phyloP scores from a whole-genome alignment of 2,329 filamentous ascomycete genomes.

The Leptosphaerulina australis region DNA sequence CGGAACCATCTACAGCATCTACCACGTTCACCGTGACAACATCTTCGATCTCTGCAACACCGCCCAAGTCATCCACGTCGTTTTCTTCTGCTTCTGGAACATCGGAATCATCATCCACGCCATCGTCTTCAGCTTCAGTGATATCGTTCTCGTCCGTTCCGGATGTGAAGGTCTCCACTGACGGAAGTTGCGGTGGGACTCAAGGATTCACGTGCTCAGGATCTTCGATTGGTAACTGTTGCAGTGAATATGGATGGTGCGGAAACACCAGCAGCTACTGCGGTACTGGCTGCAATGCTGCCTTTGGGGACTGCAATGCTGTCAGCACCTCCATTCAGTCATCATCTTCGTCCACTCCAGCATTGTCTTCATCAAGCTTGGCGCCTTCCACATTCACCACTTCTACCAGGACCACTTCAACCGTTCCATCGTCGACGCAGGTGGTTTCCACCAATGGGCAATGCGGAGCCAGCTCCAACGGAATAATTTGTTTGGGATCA shows the following conservation, averaged over 20 bases:
- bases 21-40: neutral
- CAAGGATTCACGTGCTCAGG: constrained; percentile 20
- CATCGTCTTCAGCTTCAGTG: constrained; percentile 6
- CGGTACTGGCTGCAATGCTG: constrained; percentile 17
- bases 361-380: constrained; percentile 2
- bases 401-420: constrained; percentile 8
- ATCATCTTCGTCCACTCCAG: neutral
- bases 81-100: neutral
- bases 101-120: neutral
- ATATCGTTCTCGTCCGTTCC: constrained; percentile 5
- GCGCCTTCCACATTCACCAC: constrained; percentile 11
- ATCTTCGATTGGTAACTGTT: constrained; percentile 23
- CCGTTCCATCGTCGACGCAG: constrained; percentile 3
- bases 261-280: constrained; percentile 21
- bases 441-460: constrained; percentile 4
- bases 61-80: neutral
- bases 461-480: constrained; percentile 6
- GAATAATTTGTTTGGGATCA: constrained; percentile 14
- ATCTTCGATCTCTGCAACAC: neutral
- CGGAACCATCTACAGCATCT: neutral
- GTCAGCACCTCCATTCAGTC: neutral
- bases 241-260: constrained; percentile 24
- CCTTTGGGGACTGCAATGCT: constrained; percentile 24
- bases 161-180: constrained; percentile 12
- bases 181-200: constrained; percentile 20